Base-by-base conservation (phyloP, 306 rosid genomes). In the Sicyos baderoa region DNA sequence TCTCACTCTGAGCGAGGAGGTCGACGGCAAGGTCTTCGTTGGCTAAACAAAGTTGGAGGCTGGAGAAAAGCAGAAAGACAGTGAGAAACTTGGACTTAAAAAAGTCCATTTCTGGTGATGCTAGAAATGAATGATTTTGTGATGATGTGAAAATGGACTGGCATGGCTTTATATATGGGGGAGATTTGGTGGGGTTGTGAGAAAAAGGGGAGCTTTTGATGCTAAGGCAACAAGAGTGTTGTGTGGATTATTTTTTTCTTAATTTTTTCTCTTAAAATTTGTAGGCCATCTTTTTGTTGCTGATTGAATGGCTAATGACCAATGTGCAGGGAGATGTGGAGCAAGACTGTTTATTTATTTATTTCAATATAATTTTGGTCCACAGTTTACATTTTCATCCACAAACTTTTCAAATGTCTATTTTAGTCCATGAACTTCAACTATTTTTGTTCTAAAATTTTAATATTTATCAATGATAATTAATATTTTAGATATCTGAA, bases 31-130 rank as follows among this genome's bases (percentile, higher is more conserved):
- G 25, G 48, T 67, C 15, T 23, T 67, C 44, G 23, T 1, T 67
- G 57, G 72, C 45, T 8, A 67, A 67, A 56, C 25, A 55, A 49
- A 47, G 22, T 23, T 14, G 40, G 25, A 67, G 44, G 45, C 9
- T 47, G 72, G 44, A 67, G 45, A 25, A 67, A 9, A 67, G 72
- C 4, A 67, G 40, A 67, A 48, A 49, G 72, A 67, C 15, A 16
- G 23, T 27, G 56, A 49, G 57, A 3, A 67, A 67, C 44, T 12
- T 49, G 42, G 57, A 23, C 4, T 67, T 67, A 37, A 57, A 67
- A 9, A 48, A 7, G 19, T 23, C 44, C 72, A 67, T 67, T 67
- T 48, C 12, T 67, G 9, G 21, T 48, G 23, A n/a, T n/a, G 32
- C 29, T 18, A 17, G 15, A 47, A 7, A 17, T 37, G 25, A 50